These are phyloP conservation scores for Tolypocladium inflatum DNA, from an alignment of 2,329 filamentous ascomycete genomes.

Conservation along the genomic window DNA sequence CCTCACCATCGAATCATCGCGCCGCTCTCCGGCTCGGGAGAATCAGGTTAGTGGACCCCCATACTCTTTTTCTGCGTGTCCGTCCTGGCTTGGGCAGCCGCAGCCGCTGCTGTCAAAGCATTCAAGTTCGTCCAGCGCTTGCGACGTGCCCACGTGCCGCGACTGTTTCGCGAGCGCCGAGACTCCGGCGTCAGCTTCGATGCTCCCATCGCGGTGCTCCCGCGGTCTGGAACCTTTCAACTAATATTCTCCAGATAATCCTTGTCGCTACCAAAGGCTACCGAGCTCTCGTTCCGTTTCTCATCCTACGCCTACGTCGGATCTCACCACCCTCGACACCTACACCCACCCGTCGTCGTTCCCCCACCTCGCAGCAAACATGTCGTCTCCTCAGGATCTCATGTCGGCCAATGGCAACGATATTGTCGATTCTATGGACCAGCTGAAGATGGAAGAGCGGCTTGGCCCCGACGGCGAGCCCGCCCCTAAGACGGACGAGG, in stretches of 20 bases:
- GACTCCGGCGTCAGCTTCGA: not conserved
- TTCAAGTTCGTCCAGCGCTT: not conserved
- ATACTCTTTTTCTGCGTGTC: not conserved
- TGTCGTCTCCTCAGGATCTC: constrained; percentile 54
- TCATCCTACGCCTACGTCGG: not conserved
- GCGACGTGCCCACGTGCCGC: not conserved
- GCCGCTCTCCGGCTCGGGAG: not conserved
- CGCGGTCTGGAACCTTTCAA: no score
- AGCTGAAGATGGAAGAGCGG: constrained; percentile 56
- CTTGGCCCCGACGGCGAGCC: constrained; percentile 67
- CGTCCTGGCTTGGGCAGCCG: not conserved
- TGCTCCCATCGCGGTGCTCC: not conserved
- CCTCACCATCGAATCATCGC: not conserved
- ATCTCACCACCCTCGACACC: not conserved
- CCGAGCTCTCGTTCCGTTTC: not conserved
- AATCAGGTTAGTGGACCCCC: not conserved
- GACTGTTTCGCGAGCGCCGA: not conserved
- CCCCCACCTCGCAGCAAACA: constrained; percentile 17
- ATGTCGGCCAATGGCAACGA: constrained; percentile 51
- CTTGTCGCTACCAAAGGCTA: not conserved
- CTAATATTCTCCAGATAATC: not conserved
- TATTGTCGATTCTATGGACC: constrained; percentile 51
- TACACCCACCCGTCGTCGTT: not conserved
- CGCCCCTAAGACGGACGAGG: constrained; percentile 86
- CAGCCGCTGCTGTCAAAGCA: not conserved